A percentile compares a stretch with the other conserved stretches of the same genome.
These are phyloP conservation scores for Macrophomina phaseolina DNA, from an alignment of 2,329 filamentous ascomycete genomes.

Conservation along the genomic window DNA sequence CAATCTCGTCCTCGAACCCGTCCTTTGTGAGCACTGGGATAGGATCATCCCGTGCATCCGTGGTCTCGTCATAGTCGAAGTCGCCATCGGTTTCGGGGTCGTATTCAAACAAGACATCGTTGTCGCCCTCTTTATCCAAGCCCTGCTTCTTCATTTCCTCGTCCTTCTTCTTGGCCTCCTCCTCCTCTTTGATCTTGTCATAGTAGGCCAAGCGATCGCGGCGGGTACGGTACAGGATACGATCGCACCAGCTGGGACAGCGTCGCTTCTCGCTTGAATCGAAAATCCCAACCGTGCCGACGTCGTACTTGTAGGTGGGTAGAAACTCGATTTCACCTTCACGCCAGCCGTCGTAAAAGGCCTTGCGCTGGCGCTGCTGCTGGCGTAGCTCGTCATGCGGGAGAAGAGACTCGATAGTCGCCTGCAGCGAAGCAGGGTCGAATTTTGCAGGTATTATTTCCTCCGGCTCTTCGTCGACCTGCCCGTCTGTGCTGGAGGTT, in stretches of 20 bases:
- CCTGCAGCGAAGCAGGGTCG: constrained; percentile 85
- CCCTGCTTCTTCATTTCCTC: constrained; percentile 85
- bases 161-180: constrained; percentile 72
- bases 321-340: constrained; percentile 89
- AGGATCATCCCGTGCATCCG: constrained; percentile 55
- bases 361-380: constrained; percentile 75
- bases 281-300: constrained; percentile 89
- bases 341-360: constrained; percentile 89
- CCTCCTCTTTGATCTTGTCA: constrained; percentile 65
- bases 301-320: constrained; percentile 96
- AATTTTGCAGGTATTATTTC: constrained; percentile 58
- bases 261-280: constrained; percentile 95
- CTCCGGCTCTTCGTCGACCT: constrained; percentile 29
- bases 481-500: constrained; percentile 18
- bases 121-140: constrained; percentile 75
- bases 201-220: constrained; percentile 72
- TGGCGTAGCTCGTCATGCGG: constrained; percentile 86
- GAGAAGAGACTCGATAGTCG: constrained; percentile 83
- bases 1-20: constrained; percentile 61
- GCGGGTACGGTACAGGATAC: constrained; percentile 83
- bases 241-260: constrained; percentile 95
- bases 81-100: constrained; percentile 78
- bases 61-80: constrained; percentile 61
- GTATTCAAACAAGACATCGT: constrained; percentile 87
- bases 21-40: constrained; percentile 64